Evolutionary conservation across 1,139 yeast species (phyloP), one percentile per base, ranked within the genome.

Genomic region (Suhomyces bolitotheri): DNA sequence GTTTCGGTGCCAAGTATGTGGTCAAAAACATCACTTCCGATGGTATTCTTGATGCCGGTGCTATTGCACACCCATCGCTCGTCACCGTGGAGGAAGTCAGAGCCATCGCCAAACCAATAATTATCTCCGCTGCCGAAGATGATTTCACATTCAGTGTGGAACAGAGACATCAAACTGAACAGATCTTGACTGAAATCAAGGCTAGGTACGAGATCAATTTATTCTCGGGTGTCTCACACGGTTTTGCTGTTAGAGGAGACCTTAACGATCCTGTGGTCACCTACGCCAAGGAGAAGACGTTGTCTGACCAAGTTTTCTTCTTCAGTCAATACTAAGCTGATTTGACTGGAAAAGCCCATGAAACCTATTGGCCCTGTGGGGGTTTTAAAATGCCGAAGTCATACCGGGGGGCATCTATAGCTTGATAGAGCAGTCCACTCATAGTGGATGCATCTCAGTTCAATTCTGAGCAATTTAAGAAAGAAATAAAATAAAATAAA

Each of bases 61-160:
- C 90, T 8, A 57, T 76, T 40, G 92, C 90, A 10, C 96, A 89
- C 58, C 96, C 96, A 9, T 81, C 94, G 1, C 71, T 80, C 41
- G 81, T 85, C 22, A 40, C 71, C 8, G 70, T 73, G 20, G 88
- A 79, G 19, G 94, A 84, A 49, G 71, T 86, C 33, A 73, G 67
- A 31, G 76, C 68, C 3, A 58, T 87, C 2, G 38, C 44, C 25
- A 76, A 71, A 45, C 95, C 96, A 17, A 30, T 88, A 17, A 45
- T 80, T 43, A 79, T 88, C 44, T 69, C 84, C 22, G 87, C 86
- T 40, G 92, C 95, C 29, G 87, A 84, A 60, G 59, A 50, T 9
- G 97, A 89, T 55, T 37, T 51, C 0, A 63, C 75, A 31, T 88
- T 82, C 72, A 56, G 90, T 2, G 60, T 57, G 1, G 92, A 84